Conservation (phyloP, 2,329 filamentous ascomycete genomes). For the Tolypocladium endophyticum region DNA sequence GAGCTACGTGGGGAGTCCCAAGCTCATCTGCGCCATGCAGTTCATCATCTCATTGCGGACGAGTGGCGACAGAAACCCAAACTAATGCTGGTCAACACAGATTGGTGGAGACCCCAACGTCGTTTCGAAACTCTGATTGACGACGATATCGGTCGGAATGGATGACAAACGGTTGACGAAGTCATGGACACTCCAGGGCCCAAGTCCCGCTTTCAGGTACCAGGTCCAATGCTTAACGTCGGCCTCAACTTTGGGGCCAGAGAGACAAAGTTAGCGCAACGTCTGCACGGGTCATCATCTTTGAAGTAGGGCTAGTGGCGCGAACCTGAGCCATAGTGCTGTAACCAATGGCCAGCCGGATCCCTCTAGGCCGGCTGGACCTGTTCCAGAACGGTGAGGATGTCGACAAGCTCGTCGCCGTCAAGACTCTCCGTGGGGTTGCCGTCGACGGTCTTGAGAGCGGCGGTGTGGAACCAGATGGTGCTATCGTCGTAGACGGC, state of each 20-base stretch:
- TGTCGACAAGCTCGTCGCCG: slow-evolving; percentile 10
- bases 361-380: slow-evolving; percentile 15
- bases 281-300: too few relatives aligned
- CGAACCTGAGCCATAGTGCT: slow-evolving; percentile 6
- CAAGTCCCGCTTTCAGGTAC: background rate
- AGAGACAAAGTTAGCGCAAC: background rate
- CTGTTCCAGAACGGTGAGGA: slow-evolving; percentile 11
- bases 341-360: slow-evolving; percentile 15
- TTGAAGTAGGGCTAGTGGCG: background rate
- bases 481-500: slow-evolving; percentile 7
- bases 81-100: background rate
- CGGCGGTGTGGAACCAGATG: slow-evolving; percentile 38
- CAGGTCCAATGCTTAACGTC: background rate
- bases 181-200: background rate
- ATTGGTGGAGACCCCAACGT: background rate
- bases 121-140: background rate
- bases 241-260: background rate
- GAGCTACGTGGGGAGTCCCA: background rate
- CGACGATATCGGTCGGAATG: background rate
- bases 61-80: background rate
- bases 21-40: background rate
- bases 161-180: background rate
- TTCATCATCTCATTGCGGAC: background rate
- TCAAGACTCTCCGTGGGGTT: slow-evolving; percentile 14
- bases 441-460: slow-evolving; percentile 7